These are phyloP conservation scores for Lobosporangium transversale DNA, from an alignment of 192 early-diverging fungal genomes.

Conservation along the genomic window DNA sequence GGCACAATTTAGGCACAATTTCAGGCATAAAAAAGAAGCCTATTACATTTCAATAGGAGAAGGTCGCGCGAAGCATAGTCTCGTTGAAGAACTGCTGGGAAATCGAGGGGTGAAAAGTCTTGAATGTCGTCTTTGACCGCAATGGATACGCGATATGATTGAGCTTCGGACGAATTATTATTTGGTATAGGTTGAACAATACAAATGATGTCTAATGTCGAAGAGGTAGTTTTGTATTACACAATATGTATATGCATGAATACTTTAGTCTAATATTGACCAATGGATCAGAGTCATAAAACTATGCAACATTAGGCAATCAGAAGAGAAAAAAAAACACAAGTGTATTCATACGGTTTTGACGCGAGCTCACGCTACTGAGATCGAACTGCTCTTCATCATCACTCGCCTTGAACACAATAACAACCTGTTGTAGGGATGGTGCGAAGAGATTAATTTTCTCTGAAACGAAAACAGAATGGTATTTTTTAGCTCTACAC, in stretches of 20 bases:
- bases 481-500: slow-evolving; percentile 63
- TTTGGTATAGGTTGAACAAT: slow-evolving; percentile 32
- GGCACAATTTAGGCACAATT: no score
- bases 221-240: no score
- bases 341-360: slow-evolving; percentile 32
- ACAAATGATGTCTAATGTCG: slow-evolving; percentile 32
- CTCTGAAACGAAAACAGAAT: not conserved
- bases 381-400: slow-evolving; percentile 48
- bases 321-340: not conserved
- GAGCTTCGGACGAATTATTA: not conserved
- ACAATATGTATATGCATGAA: not conserved
- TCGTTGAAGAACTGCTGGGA: slow-evolving; percentile 60
- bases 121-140: slow-evolving; percentile 68
- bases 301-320: not conserved
- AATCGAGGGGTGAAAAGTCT: slow-evolving; percentile 67
- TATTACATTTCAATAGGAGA: slow-evolving; percentile 69
- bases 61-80: slow-evolving; percentile 73
- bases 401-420: slow-evolving; percentile 39
- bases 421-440: slow-evolving; percentile 22
- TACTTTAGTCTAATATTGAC: not conserved
- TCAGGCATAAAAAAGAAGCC: not conserved
- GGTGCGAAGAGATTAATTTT: not conserved
- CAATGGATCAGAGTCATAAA: not conserved
- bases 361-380: slow-evolving; percentile 35
- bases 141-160: slow-evolving; percentile 52